Conservation (phyloP, 2,329 filamentous ascomycete genomes). For the Nemania bipapillata region DNA sequence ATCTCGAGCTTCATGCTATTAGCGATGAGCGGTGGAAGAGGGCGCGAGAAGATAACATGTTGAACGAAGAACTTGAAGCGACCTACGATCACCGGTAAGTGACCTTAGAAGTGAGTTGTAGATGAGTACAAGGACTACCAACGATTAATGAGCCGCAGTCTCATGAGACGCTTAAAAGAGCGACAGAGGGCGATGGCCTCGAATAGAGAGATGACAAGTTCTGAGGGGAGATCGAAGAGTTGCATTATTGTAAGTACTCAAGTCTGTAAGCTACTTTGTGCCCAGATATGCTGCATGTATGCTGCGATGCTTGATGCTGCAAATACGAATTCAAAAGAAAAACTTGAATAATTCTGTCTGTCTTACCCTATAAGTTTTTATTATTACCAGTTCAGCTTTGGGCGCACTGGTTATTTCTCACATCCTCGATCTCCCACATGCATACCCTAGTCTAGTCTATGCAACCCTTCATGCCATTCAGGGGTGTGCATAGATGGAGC, state of each 20-base stretch:
- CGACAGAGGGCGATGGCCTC: constrained; percentile 5
- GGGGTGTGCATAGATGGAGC: too few relatives aligned
- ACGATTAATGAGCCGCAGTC: constrained; percentile 2
- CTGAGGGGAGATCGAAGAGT: not conserved
- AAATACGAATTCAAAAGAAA: too few relatives aligned
- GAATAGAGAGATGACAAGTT: constrained; percentile 7
- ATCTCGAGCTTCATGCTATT: not conserved
- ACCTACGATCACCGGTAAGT: not conserved
- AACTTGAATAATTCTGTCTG: too few relatives aligned
- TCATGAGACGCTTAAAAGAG: constrained; percentile 6
- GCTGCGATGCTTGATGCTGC: too few relatives aligned
- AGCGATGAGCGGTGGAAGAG: not conserved
- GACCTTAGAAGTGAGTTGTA: not conserved
- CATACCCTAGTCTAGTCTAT: too few relatives aligned
- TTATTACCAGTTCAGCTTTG: too few relatives aligned
- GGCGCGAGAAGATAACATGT: not conserved
- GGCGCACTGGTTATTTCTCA: too few relatives aligned
- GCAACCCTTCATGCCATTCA: too few relatives aligned
- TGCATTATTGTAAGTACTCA: not conserved
- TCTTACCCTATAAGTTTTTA: too few relatives aligned
- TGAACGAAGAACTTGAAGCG: constrained; percentile 1
- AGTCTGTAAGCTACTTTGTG: too few relatives aligned
- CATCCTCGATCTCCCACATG: too few relatives aligned
- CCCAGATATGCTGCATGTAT: too few relatives aligned
- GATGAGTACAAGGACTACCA: not conserved